Base-by-base conservation (phyloP, 257 asterid genomes). In the Anisodus acutangulus region DNA sequence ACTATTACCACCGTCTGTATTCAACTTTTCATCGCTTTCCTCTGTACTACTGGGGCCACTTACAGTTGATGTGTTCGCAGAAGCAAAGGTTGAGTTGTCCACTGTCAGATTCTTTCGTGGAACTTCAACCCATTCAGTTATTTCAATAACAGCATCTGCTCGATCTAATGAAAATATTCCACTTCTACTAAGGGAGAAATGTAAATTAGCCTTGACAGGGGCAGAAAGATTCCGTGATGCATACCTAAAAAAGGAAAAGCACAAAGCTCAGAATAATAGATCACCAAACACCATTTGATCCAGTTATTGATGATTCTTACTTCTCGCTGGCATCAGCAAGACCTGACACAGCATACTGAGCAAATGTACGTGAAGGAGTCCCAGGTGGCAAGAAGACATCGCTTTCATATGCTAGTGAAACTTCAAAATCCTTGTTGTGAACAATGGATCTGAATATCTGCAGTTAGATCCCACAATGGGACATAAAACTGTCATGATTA, bases 81-180 rank as follows among this genome's bases (percentile, higher is more conserved):
- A 85, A 85, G 95, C 87, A 86, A 93, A 89, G 70, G 97, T 93
- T 78, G 98, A 90, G 89, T 93, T 94, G 85, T 95, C 95, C 57
- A 85, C 91, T n/a, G 98, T 92, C 80, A 93, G 87, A 92, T 92
- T 92, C 93, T 93, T 97, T 83, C 90, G 86, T 31, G 98, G 99
- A 79, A 95, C 94, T 87, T 97, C 99, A 35, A 97, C 96, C 99
- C 99, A 97, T 90, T 97, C 99, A 55, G 97, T 91, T 90, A 95
- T 93, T 88, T 97, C 99, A 69, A 97, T 70, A 62, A 93, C 93
- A 82, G 98, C 98, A 89, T 97, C 98, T 59, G 97, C 97, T 54
- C 98, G 93, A 82, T 97, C 99, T 90, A 97, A 91, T 41, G 91
- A 84, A 84, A 97, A 90, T 80, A 90, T 85, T 72, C 99, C 98